Evolutionary conservation across 129 eudicot genomes (phyloP).

Genomic region (Arctium minus): DNA sequence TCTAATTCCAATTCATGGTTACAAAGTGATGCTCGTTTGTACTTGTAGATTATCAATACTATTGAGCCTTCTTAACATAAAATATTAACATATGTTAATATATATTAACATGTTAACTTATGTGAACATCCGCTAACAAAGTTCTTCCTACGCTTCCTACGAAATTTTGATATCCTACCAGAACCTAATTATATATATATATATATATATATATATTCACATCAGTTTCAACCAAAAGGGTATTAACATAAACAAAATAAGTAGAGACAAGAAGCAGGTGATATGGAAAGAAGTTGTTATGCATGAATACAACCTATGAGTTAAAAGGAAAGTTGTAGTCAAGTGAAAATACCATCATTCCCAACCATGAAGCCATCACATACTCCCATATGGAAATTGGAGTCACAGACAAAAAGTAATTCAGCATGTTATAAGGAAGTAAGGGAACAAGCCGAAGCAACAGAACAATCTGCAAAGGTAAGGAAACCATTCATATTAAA

Average conservation of each 20-base stretch:
- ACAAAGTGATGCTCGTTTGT: too few species aligned
- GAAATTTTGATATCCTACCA: background rate
- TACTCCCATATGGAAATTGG: conserved; percentile 68
- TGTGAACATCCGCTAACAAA: too few species aligned
- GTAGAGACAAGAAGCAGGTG: background rate
- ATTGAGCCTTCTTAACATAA: too few species aligned
- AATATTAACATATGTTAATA: too few species aligned
- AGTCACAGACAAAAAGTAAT: conserved; percentile 87
- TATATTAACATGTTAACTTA: too few species aligned
- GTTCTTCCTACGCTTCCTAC: too few species aligned
- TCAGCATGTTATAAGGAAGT: conserved; percentile 85
- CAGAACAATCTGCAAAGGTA: conserved; percentile 65
- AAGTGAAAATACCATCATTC: conserved; percentile 73
- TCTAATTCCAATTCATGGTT: too few species aligned
- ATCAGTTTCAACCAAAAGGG: background rate
- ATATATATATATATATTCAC: background rate
- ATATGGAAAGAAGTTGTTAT: background rate
- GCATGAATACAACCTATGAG: background rate
- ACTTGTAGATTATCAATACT: too few species aligned
- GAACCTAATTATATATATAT: background rate
- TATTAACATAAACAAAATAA: background rate
- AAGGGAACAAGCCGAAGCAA: conserved; percentile 89
- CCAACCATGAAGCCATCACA: conserved; percentile 88
- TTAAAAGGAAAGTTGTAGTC: background rate
- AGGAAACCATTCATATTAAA: background rate